These are phyloP conservation scores for Copromyces sp. DNA, from an alignment of 495 filamentous ascomycete genomes.

Conservation along the genomic window DNA sequence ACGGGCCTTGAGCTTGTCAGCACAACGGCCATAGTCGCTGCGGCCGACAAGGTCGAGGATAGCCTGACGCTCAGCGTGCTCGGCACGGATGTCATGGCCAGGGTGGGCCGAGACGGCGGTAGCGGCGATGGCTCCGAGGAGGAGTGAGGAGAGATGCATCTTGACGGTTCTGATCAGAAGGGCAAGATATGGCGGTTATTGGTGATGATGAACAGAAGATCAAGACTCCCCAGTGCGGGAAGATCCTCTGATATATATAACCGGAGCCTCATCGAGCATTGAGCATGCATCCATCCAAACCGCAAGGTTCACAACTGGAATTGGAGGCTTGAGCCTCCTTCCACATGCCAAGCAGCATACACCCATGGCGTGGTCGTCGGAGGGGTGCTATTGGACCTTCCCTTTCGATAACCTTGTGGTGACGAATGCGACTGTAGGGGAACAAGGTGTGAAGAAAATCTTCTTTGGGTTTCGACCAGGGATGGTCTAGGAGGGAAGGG, in stretches of 20 bases:
- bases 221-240: not conserved
- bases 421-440: not conserved
- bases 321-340: not conserved
- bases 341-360: not conserved
- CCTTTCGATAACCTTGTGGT: not conserved
- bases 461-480: not conserved
- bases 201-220: not conserved
- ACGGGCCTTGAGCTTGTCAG: conserved; percentile 38
- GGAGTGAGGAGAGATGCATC: conserved; percentile 11
- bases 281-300: not conserved
- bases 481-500: not conserved
- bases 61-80: conserved; percentile 35
- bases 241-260: not conserved
- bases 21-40: conserved; percentile 38
- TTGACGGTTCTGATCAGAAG: not conserved
- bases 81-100: conserved; percentile 37
- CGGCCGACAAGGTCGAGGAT: conserved; percentile 29
- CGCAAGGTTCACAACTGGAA: not conserved
- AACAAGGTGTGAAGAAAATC: not conserved
- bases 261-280: not conserved
- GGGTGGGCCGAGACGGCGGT: conserved; percentile 31
- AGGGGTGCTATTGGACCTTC: not conserved
- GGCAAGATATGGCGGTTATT: not conserved
- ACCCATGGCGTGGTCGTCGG: not conserved
- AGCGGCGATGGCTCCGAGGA: conserved; percentile 8